These are phyloP conservation scores for Chaetomiaceae sp. DNA, from an alignment of 2,329 filamentous ascomycete species.

Conservation along the genomic window DNA sequence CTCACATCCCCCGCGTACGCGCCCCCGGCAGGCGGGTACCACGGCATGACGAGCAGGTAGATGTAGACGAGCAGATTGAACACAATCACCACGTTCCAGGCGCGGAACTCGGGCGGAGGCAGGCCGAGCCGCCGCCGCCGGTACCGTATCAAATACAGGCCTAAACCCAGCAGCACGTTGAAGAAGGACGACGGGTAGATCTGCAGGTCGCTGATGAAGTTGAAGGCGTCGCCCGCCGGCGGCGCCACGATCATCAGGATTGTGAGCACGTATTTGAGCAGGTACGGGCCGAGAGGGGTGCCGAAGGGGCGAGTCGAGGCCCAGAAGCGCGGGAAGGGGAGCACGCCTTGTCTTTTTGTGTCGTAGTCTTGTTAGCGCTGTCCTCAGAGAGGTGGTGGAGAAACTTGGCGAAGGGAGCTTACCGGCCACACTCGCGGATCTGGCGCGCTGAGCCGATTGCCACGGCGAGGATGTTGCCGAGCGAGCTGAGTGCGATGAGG, in stretches of 20 bases:
- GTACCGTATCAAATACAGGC: slow-evolving; percentile 52
- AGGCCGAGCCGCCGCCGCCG: slow-evolving; percentile 47
- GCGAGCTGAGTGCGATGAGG: slow-evolving; percentile 50
- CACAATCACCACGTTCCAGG: slow-evolving; percentile 51
- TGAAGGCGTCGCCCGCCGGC: slow-evolving; percentile 59
- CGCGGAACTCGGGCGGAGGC: slow-evolving; percentile 45
- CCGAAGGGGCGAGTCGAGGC: slow-evolving; percentile 56
- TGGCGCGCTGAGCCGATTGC: slow-evolving; percentile 50
- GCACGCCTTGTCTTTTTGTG: slow-evolving; percentile 47
- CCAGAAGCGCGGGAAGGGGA: slow-evolving; percentile 54
- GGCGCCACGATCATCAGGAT: slow-evolving; percentile 54
- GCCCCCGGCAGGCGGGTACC: slow-evolving; percentile 60
- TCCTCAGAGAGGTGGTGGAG: too few species aligned
- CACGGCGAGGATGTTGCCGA: slow-evolving; percentile 52
- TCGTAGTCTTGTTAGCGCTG: too few species aligned
- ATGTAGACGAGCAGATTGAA: slow-evolving; percentile 56
- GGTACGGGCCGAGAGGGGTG: slow-evolving; percentile 54
- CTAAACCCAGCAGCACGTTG: slow-evolving; percentile 48
- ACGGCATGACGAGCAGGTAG: slow-evolving; percentile 63
- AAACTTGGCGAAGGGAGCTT: slow-evolving; percentile 2
- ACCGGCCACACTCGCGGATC: slow-evolving; percentile 54
- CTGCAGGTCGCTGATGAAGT: slow-evolving; percentile 50
- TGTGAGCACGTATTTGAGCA: slow-evolving; percentile 50
- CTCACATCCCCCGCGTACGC: slow-evolving; percentile 57
- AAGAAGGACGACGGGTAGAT: slow-evolving; percentile 56